Base-by-base conservation (phyloP, 2,329 filamentous ascomycete genomes). In the Metarhizium album region DNA sequence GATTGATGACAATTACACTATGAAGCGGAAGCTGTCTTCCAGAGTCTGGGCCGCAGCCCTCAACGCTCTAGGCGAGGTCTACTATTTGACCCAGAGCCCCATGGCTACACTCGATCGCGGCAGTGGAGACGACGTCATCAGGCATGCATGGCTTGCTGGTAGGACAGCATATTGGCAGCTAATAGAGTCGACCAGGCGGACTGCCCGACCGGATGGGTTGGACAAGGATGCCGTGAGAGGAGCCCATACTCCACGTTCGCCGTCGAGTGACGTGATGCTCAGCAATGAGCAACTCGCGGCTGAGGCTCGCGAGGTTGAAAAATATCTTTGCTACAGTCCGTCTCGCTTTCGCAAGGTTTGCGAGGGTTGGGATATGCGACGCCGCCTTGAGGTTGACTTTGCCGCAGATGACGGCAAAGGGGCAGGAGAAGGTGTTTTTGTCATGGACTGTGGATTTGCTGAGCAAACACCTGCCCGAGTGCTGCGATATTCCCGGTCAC, bases 21-120 rank as follows among this genome's bases (percentile, higher is more conserved):
- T 76, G 24, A 84, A 82, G 58, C 83, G 90, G 29, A 83, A 84
- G 62, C 71, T 78, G 3, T 73, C 83, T 47, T 79, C 80, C 13
- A 83, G 90, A 27, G 79, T 93, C 13, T 97, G 90, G 89, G 89
- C 87, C n/a, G 84, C 91, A 42, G 87, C 82, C n/a, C 69, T 98
- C 48, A 98, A 98, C 64, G 91, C 93, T 0, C 73, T 98, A 8
- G 93, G 93, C 1, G 93, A 98, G 65, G 73, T 95, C 0, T 97
- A 85, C 65, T 95, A 91, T 58, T 73, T 97, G 1, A 85, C 79
- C 1, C 82, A 87, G 46, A 74, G 84, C 6, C 89, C 88, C 0
- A 74, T 75, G 35, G 71, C 76, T 20, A 72, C 78, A 7, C 58
- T 72, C 4, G 70, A 73, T 31, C 74, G 75, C 51, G 66, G 67